Conservation (phyloP, 2,329 filamentous ascomycete genomes). For the Dactylellina parvicollis region DNA sequence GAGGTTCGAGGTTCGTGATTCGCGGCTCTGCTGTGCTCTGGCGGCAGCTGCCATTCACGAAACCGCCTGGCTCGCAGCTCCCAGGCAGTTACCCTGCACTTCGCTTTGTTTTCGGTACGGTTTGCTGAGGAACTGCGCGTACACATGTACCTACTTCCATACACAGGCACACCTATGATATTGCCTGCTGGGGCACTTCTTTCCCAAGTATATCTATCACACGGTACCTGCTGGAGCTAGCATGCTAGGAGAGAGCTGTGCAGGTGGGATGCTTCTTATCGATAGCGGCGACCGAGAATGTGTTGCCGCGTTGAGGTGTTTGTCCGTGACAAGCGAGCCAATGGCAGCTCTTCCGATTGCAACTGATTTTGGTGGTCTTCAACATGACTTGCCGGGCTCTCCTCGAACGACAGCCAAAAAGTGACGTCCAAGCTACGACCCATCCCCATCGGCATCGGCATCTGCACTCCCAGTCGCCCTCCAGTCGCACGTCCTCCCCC, state of each 20-base stretch:
- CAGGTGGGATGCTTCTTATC: conserved; percentile 16
- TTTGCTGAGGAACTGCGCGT: too few species aligned
- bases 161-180: too few species aligned
- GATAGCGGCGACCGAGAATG: conserved; percentile 7
- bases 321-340: conserved; percentile 11
- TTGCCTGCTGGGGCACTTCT: too few species aligned
- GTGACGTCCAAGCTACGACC: not conserved
- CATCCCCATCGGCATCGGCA: too few species aligned
- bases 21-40: conserved; percentile 10
- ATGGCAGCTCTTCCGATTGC: conserved; percentile 18
- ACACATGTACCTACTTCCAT: too few species aligned
- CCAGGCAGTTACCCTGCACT: too few species aligned
- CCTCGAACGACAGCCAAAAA: not conserved
- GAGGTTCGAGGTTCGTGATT: not conserved
- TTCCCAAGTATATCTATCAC: too few species aligned
- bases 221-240: too few species aligned
- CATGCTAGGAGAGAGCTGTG: too few species aligned
- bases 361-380: not conserved
- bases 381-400: not conserved
- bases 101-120: too few species aligned
- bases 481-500: not conserved
- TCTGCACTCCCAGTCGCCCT: not conserved
- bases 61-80: too few species aligned
- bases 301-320: conserved; percentile 26
- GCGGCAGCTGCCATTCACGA: not conserved